Evolutionary conservation across 2,329 filamentous ascomycete species (phyloP).

Genomic region (Trichoderma aggressivum): DNA sequence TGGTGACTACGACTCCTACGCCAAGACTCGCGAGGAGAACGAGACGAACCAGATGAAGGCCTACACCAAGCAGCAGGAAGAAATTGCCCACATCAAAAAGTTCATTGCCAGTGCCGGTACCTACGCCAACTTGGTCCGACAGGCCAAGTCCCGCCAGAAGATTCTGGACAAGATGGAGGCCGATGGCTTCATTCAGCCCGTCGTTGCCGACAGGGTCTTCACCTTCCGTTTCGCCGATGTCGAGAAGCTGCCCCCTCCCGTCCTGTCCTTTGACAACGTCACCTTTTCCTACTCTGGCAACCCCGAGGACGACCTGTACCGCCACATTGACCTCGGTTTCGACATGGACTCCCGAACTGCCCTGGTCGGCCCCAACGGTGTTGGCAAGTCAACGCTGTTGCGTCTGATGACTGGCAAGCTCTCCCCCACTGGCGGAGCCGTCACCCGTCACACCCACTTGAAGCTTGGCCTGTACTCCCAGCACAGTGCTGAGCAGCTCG

Average conservation of each 20-base stretch:
- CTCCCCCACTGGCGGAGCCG: conserved; percentile 74
- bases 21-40: conserved; percentile 90
- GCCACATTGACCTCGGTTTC: conserved; percentile 94
- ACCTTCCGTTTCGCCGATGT: conserved; percentile 98
- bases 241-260: conserved; percentile 97
- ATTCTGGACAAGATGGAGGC: conserved; percentile 99
- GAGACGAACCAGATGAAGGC: conserved; percentile 99
- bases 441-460: conserved; percentile 93
- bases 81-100: conserved; percentile 99
- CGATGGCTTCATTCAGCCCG: conserved; percentile 94
- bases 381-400: conserved; percentile 95
- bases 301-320: conserved; percentile 86
- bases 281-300: conserved; percentile 97
- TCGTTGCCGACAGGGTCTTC: conserved; percentile 81
- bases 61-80: conserved; percentile 98
- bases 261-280: conserved; percentile 93
- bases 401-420: conserved; percentile 96
- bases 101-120: conserved; percentile 99
- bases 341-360: conserved; percentile 99
- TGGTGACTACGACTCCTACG: conserved; percentile 99
- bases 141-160: conserved; percentile 99
- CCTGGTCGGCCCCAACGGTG: conserved; percentile 96
- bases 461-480: conserved; percentile 98
- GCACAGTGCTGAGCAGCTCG: conserved; percentile 97
- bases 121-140: conserved; percentile 97